These are phyloP conservation scores for Solanum hybrid DNA, from an alignment of 305 asterid genomes.

Conservation along the genomic window DNA sequence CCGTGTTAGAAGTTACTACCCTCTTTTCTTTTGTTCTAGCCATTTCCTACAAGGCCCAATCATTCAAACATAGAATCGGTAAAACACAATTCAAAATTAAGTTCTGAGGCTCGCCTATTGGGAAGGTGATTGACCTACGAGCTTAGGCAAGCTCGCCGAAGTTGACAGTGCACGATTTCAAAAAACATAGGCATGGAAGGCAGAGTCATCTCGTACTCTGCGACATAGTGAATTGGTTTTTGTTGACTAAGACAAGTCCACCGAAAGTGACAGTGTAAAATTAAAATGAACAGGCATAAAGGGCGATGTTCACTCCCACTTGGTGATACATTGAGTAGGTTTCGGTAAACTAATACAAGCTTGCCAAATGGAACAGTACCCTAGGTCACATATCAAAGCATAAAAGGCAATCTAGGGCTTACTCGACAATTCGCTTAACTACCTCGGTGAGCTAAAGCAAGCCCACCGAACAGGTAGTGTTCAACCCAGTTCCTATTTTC, in stretches of 20 bases:
- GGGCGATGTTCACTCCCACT: background rate
- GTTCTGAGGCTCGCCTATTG: background rate
- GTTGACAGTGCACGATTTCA: background rate
- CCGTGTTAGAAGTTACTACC: background rate
- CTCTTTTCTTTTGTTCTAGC: background rate
- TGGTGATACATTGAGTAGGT: background rate
- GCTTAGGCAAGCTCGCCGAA: background rate
- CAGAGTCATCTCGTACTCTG: background rate
- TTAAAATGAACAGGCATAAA: background rate
- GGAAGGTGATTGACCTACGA: background rate
- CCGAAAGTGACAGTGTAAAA: background rate
- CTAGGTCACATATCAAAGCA: background rate
- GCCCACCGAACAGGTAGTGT: background rate
- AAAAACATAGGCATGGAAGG: background rate
- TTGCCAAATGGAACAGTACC: background rate
- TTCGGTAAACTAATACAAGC: background rate
- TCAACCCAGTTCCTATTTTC: background rate
- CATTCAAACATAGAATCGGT: background rate
- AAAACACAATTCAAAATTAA: background rate
- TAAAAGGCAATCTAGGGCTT: background rate
- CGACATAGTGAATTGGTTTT: background rate
- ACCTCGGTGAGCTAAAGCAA: background rate
- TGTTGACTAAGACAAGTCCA: background rate
- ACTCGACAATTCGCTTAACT: background rate
- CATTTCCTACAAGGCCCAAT: background rate